Evolutionary conservation across 768 basidiomycete genomes (phyloP).

Genomic region (Fibroporia radiculosa): DNA sequence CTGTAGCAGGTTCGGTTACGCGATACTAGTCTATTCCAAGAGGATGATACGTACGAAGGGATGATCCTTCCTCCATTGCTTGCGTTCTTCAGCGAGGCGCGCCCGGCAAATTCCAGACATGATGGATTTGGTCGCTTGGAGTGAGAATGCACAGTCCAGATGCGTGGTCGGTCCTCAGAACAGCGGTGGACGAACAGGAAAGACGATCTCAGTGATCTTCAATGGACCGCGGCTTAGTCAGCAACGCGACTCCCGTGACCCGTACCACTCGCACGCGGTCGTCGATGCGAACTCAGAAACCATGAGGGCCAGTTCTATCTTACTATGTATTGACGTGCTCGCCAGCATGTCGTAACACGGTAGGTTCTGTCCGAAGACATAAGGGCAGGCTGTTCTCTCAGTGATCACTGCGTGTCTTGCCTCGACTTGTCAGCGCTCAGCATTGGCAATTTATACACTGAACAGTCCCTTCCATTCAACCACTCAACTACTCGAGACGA

Average conservation of each 20-base stretch:
- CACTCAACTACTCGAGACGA: too few species aligned
- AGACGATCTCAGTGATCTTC: conserved; percentile 1
- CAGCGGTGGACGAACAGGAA: background rate
- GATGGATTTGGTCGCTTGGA: conserved; percentile 2
- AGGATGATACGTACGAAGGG: conserved; percentile 70
- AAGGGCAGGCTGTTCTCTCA: too few species aligned
- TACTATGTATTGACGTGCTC: too few species aligned
- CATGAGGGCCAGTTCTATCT: too few species aligned
- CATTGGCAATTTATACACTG: too few species aligned
- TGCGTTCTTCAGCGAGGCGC: conserved; percentile 92
- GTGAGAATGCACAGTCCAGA: background rate
- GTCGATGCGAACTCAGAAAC: too few species aligned
- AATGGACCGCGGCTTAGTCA: background rate
- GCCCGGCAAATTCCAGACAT: conserved; percentile 94
- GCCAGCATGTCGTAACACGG: too few species aligned
- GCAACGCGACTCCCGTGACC: background rate
- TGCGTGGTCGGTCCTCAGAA: background rate
- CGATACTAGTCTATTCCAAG: background rate
- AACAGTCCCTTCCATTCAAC: too few species aligned
- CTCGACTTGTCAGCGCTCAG: too few species aligned
- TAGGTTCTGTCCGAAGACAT: too few species aligned
- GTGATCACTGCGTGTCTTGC: too few species aligned
- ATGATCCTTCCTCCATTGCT: conserved; percentile 98
- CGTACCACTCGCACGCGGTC: too few species aligned
- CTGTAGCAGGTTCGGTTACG: conserved; percentile 31